phyloP scores from a whole-genome alignment of 2,329 filamentous ascomycete genomes.

The Aspergillus transmontanensis region DNA sequence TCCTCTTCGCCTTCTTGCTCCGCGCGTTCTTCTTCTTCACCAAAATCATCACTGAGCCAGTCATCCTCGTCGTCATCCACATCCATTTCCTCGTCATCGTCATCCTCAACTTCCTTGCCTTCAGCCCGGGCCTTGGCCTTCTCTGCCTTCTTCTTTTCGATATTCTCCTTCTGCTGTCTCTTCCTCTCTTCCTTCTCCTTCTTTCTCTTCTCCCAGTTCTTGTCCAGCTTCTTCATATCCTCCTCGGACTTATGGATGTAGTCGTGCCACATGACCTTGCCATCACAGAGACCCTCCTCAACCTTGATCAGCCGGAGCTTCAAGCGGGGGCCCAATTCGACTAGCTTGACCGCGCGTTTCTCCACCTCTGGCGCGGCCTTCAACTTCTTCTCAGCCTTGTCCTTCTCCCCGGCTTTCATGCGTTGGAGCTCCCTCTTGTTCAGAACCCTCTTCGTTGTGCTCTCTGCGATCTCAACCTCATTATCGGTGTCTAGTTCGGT shows the following conservation, averaged over 20 bases:
- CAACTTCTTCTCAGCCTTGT: slow-evolving; percentile 47
- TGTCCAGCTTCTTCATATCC: slow-evolving; percentile 77
- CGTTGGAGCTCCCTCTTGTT: slow-evolving; percentile 54
- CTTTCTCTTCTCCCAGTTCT: slow-evolving; percentile 75
- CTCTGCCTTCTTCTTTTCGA: slow-evolving; percentile 79
- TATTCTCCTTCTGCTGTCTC: slow-evolving; percentile 83
- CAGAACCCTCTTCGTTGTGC: slow-evolving; percentile 55
- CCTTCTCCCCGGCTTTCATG: slow-evolving; percentile 46
- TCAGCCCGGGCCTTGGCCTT: slow-evolving; percentile 52
- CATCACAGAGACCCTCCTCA: slow-evolving; percentile 86
- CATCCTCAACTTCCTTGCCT: slow-evolving; percentile 46
- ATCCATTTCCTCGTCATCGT: slow-evolving; percentile 54
- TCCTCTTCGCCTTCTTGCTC: slow-evolving; percentile 33
- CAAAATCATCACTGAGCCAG: slow-evolving; percentile 56
- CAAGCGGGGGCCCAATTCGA: slow-evolving; percentile 91
- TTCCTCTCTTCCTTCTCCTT: slow-evolving; percentile 81
- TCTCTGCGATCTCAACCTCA: slow-evolving; percentile 80
- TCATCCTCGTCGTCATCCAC: slow-evolving; percentile 57
- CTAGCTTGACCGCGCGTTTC: slow-evolving; percentile 84
- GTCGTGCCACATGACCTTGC: slow-evolving; percentile 97
- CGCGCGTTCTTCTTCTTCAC: slow-evolving; percentile 49
- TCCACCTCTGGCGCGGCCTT: slow-evolving; percentile 61
- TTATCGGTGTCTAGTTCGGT: slow-evolving; percentile 93
- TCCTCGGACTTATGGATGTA: slow-evolving; percentile 81
- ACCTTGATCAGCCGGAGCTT: slow-evolving; percentile 89